Evolutionary conservation across 371 early-diverging fungal species (phyloP).

Genomic region (Rhizomucor pusillus): DNA sequence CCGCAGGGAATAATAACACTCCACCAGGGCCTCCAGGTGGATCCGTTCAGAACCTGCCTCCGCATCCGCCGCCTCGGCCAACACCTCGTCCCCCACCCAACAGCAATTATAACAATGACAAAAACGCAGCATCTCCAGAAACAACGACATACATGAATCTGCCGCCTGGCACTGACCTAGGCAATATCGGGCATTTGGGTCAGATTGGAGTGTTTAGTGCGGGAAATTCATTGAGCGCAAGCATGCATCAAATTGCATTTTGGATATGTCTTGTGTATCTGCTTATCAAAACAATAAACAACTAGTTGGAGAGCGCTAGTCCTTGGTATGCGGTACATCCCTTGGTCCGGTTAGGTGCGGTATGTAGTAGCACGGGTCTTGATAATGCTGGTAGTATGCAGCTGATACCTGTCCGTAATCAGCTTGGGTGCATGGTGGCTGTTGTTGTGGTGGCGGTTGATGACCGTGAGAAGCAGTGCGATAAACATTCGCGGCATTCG

Average conservation of each 20-base stretch:
- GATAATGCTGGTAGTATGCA: conserved; percentile 8
- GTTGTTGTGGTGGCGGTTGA: conserved; percentile 4
- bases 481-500: neutral
- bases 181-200: conserved; percentile 11
- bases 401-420: conserved; percentile 1
- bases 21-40: no score
- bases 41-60: neutral
- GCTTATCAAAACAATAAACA: neutral
- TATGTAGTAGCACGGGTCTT: conserved; percentile 5
- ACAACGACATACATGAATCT: conserved; percentile 4
- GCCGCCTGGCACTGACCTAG: conserved; percentile 13
- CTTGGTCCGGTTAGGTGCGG: conserved; percentile 8
- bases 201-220: conserved; percentile 15
- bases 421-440: conserved; percentile 6
- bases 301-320: conserved; percentile 3
- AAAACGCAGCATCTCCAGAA: conserved; percentile 6
- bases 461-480: conserved; percentile 7
- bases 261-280: conserved; percentile 5
- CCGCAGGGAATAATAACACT: no score
- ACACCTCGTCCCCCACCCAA: conserved; percentile 1
- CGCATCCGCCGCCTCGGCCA: neutral
- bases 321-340: conserved; percentile 17
- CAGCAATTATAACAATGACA: no score
- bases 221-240: no score
- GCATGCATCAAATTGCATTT: neutral